phyloP scores from a whole-genome alignment of 2,329 filamentous ascomycete genomes.

The Triangularia setosa region DNA sequence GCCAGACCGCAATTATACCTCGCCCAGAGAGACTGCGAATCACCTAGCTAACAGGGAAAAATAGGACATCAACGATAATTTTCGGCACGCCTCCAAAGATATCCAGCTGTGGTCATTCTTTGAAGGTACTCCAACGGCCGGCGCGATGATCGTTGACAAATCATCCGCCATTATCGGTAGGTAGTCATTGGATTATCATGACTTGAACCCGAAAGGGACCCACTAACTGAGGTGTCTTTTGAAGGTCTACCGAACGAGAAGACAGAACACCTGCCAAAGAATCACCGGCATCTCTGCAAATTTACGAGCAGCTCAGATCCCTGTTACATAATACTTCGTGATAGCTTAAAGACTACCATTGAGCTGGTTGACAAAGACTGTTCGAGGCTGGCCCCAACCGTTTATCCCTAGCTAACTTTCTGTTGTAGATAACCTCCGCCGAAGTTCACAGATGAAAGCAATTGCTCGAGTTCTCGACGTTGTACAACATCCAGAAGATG shows the following conservation, averaged over 20 bases:
- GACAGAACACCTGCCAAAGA: too few relatives aligned
- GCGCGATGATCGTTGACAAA: slow-evolving; percentile 27
- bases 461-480: too few relatives aligned
- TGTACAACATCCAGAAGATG: too few relatives aligned
- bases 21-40: too few relatives aligned
- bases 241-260: too few relatives aligned
- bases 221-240: too few relatives aligned
- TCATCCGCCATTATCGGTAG: slow-evolving; percentile 24
- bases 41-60: not conserved
- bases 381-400: slow-evolving; percentile 16
- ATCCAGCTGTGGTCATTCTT: slow-evolving; percentile 28
- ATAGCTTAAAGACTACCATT: slow-evolving; percentile 15
- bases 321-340: slow-evolving; percentile 22
- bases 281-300: slow-evolving; percentile 13
- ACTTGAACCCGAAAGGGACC: too few relatives aligned
- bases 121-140: slow-evolving; percentile 23
- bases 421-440: too few relatives aligned
- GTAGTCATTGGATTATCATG: too few relatives aligned
- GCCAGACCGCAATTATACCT: too few relatives aligned
- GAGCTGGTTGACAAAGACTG: slow-evolving; percentile 17
- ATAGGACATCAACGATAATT: slow-evolving; percentile 30
- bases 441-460: too few relatives aligned
- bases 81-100: slow-evolving; percentile 24
- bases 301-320: slow-evolving; percentile 20
- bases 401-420: too few relatives aligned